These are phyloP conservation scores for Dipodascus albidus DNA, from an alignment of 805 yeast genomes.

Conservation along the genomic window DNA sequence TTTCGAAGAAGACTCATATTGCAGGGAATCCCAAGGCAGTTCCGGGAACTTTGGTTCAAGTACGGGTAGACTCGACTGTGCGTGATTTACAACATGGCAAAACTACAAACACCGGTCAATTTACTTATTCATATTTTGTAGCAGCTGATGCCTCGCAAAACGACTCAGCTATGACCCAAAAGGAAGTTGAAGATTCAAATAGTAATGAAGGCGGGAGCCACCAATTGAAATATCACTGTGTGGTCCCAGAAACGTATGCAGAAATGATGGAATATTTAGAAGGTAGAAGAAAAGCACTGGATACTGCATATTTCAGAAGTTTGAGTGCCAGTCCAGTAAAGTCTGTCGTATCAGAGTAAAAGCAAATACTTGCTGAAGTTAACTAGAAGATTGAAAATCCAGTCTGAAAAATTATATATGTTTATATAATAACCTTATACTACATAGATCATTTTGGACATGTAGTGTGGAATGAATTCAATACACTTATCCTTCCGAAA, in stretches of 20 bases:
- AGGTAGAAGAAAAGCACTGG: constrained; percentile 82
- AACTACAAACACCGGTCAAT: constrained; percentile 69
- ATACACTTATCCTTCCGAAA: too few species aligned
- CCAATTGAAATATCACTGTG: constrained; percentile 37
- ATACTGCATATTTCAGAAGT: constrained; percentile 57
- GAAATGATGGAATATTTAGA: constrained; percentile 90
- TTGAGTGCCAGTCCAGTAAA: neutral
- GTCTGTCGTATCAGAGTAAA: neutral
- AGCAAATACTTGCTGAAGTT: too few species aligned
- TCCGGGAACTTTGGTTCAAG: constrained; percentile 74
- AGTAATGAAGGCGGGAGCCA: constrained; percentile 5
- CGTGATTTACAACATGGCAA: constrained; percentile 51
- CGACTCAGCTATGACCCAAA: constrained; percentile 25
- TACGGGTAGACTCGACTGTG: constrained; percentile 75
- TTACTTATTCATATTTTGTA: constrained; percentile 81
- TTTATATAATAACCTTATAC: too few species aligned
- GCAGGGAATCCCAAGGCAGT: constrained; percentile 8
- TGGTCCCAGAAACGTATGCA: constrained; percentile 75
- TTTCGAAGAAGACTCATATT: neutral
- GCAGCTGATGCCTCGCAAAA: constrained; percentile 31
- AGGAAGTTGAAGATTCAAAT: neutral
- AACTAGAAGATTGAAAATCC: too few species aligned
- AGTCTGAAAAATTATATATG: too few species aligned
- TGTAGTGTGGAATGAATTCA: neutral
- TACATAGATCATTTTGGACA: neutral